Base-by-base conservation (phyloP, 2,329 filamentous ascomycete species). In the Ciborinia camelliae region DNA sequence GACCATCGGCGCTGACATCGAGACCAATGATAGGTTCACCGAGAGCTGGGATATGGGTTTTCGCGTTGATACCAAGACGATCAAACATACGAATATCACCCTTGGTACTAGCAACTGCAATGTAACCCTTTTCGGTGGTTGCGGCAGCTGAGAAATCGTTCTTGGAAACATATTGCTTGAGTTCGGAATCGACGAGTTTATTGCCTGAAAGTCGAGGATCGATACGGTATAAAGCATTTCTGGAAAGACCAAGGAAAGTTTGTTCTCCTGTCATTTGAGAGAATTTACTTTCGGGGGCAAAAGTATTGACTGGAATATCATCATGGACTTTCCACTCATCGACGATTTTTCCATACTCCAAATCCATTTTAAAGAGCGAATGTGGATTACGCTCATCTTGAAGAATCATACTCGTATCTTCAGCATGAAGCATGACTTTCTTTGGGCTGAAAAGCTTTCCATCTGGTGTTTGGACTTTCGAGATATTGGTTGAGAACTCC, bases 281-380 rank as follows among this genome's bases (percentile, higher is more conserved):
- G 73, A 97, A 99, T 85, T 99, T 99, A 84, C 89, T 97, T 77
- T 97, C 93, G 0, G 95, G 95, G 0, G 91, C 91, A 77, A 98
- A 98, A 12, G 89, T 95, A 63, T 91, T 87, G 67, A 98, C 91
- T 0, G 91, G 89, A 63, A 99, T 97, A 75, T 98, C 91, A 68
- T 99, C 94, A 74, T 99, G 94, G 18, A 99, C 85, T 72, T 97
- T 97, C 95, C 95, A 99, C 77, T 99, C 95, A 74, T 99, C 95
- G 2, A 98, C 92, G 43, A 99, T 91, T 79, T 97, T 98, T 70
- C 95, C 95, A 71, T 96, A 96, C 77, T 99, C 94, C 52, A 99
- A 83, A 78, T 99, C 95, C 95, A 99, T 98, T 53, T 91, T 91
- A 76, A 93, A 99, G 1, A 99, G 84, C 60, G 91, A 92, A 79